These are phyloP conservation scores for Phytophthora syringae DNA, from an alignment of 352 stramenopile species.

Conservation along the genomic window DNA sequence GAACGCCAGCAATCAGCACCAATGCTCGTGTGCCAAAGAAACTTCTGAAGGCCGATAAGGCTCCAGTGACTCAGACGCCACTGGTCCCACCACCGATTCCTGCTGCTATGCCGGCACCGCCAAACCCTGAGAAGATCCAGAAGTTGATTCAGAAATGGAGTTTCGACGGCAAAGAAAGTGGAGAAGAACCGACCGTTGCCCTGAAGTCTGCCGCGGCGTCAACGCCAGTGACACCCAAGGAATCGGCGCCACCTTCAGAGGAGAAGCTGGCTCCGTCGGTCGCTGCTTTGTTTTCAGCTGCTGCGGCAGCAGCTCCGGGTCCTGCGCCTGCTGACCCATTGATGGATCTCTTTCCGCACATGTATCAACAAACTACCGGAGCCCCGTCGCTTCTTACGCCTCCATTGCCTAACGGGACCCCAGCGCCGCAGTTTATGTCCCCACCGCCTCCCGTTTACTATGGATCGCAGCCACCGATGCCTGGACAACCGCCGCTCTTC, in stretches of 20 bases:
- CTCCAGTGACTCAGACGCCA: constrained; percentile 7
- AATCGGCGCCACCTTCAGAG: constrained; percentile 5
- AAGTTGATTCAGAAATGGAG: constrained; percentile 72
- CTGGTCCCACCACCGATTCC: constrained; percentile 45
- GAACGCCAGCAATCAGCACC: constrained; percentile 28
- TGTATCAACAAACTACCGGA: constrained; percentile 38
- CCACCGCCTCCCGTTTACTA: constrained; percentile 32
- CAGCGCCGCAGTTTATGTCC: constrained; percentile 22
- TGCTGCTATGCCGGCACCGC: constrained; percentile 41
- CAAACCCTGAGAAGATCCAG: constrained; percentile 67
- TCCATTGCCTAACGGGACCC: constrained; percentile 25
- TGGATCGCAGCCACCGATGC: constrained; percentile 20
- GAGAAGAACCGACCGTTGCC: background rate
- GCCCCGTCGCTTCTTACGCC: constrained; percentile 37
- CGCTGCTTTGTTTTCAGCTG: constrained; percentile 53
- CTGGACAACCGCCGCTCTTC: constrained; percentile 35
- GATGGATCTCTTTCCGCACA: constrained; percentile 63
- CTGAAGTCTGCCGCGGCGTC: constrained; percentile 1
- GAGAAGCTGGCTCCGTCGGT: constrained; percentile 45
- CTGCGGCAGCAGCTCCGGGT: constrained; percentile 11
- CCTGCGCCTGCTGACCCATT: constrained; percentile 29
- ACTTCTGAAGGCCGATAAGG: constrained; percentile 29
- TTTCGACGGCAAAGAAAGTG: constrained; percentile 31
- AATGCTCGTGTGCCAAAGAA: constrained; percentile 34
- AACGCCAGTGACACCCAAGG: constrained; percentile 18